Percentiles rank a stretch among this genome's conserved stretches.
These are phyloP conservation scores for Persicaria maculosa DNA, from an alignment of 148 eudicot species.

Conservation along the genomic window DNA sequence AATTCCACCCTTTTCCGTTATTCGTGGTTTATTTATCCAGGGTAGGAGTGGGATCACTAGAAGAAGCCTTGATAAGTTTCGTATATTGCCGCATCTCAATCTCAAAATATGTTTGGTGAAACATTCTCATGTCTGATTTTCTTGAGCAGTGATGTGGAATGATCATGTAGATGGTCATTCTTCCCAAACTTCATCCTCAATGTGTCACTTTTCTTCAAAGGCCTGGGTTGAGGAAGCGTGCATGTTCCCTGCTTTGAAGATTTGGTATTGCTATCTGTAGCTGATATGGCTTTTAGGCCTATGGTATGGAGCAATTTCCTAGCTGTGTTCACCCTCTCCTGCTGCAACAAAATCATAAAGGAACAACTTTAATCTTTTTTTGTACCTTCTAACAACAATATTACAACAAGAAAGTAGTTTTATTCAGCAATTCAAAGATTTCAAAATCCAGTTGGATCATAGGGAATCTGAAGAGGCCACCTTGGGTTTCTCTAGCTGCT, in stretches of 20 bases:
- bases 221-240: background rate
- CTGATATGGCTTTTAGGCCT: conserved; percentile 1
- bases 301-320: conserved; percentile 8
- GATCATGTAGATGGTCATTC: background rate
- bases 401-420: background rate
- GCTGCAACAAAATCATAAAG: background rate
- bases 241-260: background rate
- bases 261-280: background rate
- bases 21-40: no score
- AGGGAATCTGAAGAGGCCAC: conserved; percentile 14
- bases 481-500: conserved; percentile 42
- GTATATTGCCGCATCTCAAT: background rate
- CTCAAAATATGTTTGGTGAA: conserved; percentile 8
- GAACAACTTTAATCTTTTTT: background rate
- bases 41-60: no score
- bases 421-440: conserved; percentile 2
- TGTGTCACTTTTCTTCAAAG: background rate
- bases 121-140: conserved; percentile 5
- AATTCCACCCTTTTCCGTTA: no score
- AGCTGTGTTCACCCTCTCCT: background rate
- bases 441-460: background rate
- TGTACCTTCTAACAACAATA: background rate
- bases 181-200: background rate
- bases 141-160: background rate
- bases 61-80: background rate